Evolutionary conservation across 768 basidiomycete species (phyloP).

Genomic region (Lactifluus volemus): DNA sequence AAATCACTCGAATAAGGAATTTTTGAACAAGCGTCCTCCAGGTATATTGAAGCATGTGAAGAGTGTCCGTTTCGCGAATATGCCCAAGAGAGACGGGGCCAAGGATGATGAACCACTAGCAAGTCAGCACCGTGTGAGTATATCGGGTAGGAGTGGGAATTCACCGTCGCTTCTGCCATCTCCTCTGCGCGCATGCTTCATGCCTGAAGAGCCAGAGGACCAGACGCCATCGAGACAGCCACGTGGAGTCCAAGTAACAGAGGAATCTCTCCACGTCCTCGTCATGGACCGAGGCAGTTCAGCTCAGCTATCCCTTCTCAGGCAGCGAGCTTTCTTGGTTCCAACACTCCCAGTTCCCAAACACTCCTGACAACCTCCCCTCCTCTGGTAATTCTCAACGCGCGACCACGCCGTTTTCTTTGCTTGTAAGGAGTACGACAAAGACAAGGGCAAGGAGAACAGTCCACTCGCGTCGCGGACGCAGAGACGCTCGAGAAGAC

Average conservation of each 20-base stretch:
- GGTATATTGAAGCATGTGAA: constrained; percentile 19
- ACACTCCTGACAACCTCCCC: not conserved
- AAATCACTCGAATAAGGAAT: not conserved
- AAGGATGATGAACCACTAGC: not conserved
- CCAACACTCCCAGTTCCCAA: not conserved
- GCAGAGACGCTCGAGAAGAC: constrained; percentile 1
- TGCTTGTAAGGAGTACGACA: constrained; percentile 6
- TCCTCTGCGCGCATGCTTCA: constrained; percentile 11
- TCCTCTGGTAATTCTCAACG: constrained; percentile 6
- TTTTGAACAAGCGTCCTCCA: constrained; percentile 1
- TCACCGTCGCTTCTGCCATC: constrained; percentile 12
- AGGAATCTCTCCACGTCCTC: not conserved
- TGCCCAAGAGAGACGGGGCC: not conserved
- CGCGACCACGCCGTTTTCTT: constrained; percentile 8
- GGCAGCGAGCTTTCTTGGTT: not conserved
- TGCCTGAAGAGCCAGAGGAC: not conserved
- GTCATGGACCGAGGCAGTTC: not conserved
- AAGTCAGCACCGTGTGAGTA: not conserved
- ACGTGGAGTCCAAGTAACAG: not conserved
- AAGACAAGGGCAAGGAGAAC: constrained; percentile 17
- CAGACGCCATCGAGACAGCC: not conserved
- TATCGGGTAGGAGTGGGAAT: not conserved
- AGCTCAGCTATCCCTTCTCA: not conserved
- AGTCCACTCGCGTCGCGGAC: constrained; percentile 5
- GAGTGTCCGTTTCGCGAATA: constrained; percentile 19